These are phyloP conservation scores for Phaffomyces opuntiae DNA, from an alignment of 805 yeast species.

Conservation along the genomic window DNA sequence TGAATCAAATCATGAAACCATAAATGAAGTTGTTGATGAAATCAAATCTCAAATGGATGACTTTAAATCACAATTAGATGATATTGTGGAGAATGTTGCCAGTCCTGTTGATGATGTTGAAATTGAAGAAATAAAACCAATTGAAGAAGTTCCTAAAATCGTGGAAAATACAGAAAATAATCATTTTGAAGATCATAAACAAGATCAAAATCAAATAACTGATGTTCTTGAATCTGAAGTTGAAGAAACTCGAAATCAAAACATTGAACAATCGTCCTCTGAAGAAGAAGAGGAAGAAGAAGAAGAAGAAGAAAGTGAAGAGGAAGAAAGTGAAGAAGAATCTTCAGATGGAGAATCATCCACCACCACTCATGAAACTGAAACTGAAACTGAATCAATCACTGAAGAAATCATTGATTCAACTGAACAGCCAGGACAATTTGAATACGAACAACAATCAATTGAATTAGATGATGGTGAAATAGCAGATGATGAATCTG, in stretches of 20 bases:
- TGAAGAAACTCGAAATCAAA: slow-evolving; percentile 1
- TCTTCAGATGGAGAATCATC: not conserved
- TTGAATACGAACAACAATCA: not conserved
- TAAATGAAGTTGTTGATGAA: not conserved
- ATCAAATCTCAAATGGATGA: too few species aligned
- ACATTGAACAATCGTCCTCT: not conserved
- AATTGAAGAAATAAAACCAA: not conserved
- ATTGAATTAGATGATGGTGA: not conserved
- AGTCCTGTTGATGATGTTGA: too few species aligned
- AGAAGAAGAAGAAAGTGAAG: not conserved
- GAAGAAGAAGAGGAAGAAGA: not conserved
- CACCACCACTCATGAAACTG: not conserved
- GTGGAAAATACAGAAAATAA: not conserved
- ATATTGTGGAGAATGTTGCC: too few species aligned
- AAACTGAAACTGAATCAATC: not conserved
- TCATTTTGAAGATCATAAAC: not conserved
- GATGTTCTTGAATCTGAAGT: not conserved
- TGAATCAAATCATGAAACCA: too few species aligned
- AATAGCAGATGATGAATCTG: not conserved
- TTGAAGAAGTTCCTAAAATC: not conserved
- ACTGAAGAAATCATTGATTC: not conserved
- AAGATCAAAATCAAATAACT: too few species aligned
- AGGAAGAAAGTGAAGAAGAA: not conserved
- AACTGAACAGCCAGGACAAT: not conserved
- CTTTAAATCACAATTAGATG: too few species aligned